A percentile compares a stretch with the other conserved stretches of the same genome.
phyloP scores from a whole-genome alignment of 176 grass and related monocot species.

The Triticum turgidum region DNA sequence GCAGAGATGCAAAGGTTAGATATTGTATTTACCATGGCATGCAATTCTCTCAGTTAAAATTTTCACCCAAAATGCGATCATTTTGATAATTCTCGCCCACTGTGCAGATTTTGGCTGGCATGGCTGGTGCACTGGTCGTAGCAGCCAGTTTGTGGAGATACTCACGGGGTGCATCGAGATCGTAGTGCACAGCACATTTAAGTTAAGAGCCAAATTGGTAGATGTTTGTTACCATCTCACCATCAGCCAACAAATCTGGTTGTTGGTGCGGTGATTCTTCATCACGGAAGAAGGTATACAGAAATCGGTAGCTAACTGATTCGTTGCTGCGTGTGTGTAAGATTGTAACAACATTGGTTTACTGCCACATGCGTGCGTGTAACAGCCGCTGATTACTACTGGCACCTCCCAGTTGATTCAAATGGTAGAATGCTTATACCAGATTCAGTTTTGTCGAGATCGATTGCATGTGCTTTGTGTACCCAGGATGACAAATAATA shows the following conservation, averaged over 20 bases:
- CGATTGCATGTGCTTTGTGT: background rate
- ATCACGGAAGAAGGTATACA: conserved; percentile 25
- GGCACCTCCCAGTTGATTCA: conserved; percentile 30
- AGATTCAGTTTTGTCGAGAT: conserved; percentile 22
- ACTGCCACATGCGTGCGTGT: conserved; percentile 14
- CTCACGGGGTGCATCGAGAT: conserved; percentile 59
- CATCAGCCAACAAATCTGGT: background rate
- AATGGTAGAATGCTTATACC: background rate
- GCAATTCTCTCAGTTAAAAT: background rate
- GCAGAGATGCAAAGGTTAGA: conserved; percentile 84
- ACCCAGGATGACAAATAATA: background rate
- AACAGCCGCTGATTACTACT: conserved; percentile 23
- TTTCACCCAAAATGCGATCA: conserved; percentile 11
- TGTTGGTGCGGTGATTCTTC: conserved; percentile 12
- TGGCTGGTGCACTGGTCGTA: conserved; percentile 76
- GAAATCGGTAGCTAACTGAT: conserved; percentile 41
- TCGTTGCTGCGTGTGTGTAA: conserved; percentile 20
- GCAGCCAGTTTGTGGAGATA: conserved; percentile 92
- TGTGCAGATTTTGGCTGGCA: conserved; percentile 79
- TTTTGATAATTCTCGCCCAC: conserved; percentile 15
- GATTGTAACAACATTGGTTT: conserved; percentile 34
- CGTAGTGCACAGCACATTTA: conserved; percentile 38
- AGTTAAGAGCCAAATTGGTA: conserved; percentile 15
- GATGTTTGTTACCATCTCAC: conserved; percentile 17
- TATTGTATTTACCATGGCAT: background rate